phyloP scores from a whole-genome alignment of 2,329 filamentous ascomycete species.

The Penicillium brevicompactum region DNA sequence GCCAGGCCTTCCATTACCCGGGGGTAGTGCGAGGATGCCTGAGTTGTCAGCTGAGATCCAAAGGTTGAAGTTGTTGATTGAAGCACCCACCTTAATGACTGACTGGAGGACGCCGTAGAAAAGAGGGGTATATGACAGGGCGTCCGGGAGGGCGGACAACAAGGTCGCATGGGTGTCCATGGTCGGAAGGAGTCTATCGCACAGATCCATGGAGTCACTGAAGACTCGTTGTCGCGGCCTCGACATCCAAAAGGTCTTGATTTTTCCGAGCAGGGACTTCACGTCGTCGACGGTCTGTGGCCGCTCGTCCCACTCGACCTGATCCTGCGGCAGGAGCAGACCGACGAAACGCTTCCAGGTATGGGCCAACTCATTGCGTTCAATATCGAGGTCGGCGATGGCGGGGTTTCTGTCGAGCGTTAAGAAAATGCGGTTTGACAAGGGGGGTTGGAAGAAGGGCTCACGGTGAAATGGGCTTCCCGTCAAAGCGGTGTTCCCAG shows the following conservation, averaged over 20 bases:
- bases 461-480: constrained; percentile 33
- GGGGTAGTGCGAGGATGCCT: constrained; percentile 41
- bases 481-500: constrained; percentile 34
- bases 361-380: constrained; percentile 40
- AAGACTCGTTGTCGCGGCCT: constrained; percentile 29
- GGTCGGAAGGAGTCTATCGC: constrained; percentile 32
- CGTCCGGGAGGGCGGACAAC: constrained; percentile 30
- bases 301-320: constrained; percentile 31
- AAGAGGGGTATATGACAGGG: constrained; percentile 31
- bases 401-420: constrained; percentile 26
- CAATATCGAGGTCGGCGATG: constrained; percentile 39
- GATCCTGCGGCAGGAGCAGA: constrained; percentile 30
- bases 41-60: background rate
- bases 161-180: constrained; percentile 31
- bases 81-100: constrained; percentile 36
- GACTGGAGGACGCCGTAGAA: constrained; percentile 41
- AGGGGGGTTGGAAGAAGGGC: constrained; percentile 6
- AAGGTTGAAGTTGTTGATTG: no score
- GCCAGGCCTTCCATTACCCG: constrained; percentile 38
- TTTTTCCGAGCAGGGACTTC: constrained; percentile 25
- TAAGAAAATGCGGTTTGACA: background rate
- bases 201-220: constrained; percentile 28
- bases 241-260: constrained; percentile 34
- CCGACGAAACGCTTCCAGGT: constrained; percentile 40
- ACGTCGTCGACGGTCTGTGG: constrained; percentile 34